phyloP scores from a whole-genome alignment of 2,329 filamentous ascomycete genomes.

The Phaeosphaeriaceae sp. region DNA sequence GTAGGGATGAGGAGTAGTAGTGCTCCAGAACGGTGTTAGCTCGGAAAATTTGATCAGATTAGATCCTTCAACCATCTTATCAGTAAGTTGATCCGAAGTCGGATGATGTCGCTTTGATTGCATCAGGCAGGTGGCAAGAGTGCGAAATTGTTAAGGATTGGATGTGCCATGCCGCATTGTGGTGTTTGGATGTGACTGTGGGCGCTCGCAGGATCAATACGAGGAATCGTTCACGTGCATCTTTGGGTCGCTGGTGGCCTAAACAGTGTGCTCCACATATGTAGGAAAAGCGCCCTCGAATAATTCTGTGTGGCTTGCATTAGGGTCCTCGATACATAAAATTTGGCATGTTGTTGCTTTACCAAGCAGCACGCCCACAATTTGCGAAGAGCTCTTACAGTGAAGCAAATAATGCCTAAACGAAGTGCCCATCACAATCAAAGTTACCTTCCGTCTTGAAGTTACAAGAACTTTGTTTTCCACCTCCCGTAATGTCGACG shows the following conservation, averaged over 20 bases:
- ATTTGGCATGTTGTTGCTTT: no score
- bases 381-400: no score
- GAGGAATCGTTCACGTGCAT: no score
- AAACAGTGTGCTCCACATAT: no score
- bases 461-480: slow-evolving; percentile 43
- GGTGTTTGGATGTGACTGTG: no score
- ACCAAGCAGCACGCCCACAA: no score
- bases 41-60: slow-evolving; percentile 17
- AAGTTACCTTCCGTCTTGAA: slow-evolving; percentile 36
- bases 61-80: slow-evolving; percentile 14
- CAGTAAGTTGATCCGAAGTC: background rate
- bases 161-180: background rate
- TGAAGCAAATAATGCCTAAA: background rate
- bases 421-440: slow-evolving; percentile 29
- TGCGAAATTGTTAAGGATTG: background rate
- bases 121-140: background rate
- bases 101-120: background rate
- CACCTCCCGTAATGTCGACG: slow-evolving; percentile 47
- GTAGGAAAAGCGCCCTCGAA: no score
- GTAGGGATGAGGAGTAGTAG: slow-evolving; percentile 5
- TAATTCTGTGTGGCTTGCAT: no score
- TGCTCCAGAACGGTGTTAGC: background rate
- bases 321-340: no score
- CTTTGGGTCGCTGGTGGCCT: no score
- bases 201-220: no score